phyloP scores from a whole-genome alignment of 1,284 basidiomycete species.

The Cutaneotrichosporon spelunceum region DNA sequence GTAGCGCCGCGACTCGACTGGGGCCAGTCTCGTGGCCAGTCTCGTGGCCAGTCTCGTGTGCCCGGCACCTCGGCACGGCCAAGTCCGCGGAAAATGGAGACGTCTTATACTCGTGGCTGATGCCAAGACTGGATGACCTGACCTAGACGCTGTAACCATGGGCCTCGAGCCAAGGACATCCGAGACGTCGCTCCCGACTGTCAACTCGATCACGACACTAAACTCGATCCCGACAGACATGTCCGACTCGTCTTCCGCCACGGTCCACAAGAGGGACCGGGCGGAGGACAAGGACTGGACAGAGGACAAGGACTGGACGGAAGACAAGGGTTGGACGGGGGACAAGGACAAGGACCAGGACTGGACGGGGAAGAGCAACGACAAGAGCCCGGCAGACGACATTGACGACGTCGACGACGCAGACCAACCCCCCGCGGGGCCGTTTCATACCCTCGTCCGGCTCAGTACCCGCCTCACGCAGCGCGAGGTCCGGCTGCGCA shows the following conservation, averaged over 20 bases:
- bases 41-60: neutral
- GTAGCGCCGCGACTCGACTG: no score
- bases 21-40: no score
- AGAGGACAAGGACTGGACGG: neutral
- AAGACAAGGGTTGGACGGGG: neutral
- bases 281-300: neutral
- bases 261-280: neutral
- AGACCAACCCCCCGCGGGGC: no score
- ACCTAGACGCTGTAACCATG: no score
- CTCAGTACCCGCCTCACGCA: no score
- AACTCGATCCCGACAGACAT: neutral
- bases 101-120: no score
- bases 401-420: neutral
- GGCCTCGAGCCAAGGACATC: no score
- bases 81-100: neutral
- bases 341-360: neutral
- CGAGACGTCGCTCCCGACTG: neutral
- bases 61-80: neutral
- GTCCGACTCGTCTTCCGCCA: neutral
- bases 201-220: no score
- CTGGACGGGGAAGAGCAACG: no score
- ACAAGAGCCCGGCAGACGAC: no score
- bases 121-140: no score
- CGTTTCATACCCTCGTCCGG: no score
- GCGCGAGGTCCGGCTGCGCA: constrained; percentile 17